These are phyloP conservation scores for Cyberlindnera euphorbiae DNA, from an alignment of 805 yeast genomes.

Conservation along the genomic window DNA sequence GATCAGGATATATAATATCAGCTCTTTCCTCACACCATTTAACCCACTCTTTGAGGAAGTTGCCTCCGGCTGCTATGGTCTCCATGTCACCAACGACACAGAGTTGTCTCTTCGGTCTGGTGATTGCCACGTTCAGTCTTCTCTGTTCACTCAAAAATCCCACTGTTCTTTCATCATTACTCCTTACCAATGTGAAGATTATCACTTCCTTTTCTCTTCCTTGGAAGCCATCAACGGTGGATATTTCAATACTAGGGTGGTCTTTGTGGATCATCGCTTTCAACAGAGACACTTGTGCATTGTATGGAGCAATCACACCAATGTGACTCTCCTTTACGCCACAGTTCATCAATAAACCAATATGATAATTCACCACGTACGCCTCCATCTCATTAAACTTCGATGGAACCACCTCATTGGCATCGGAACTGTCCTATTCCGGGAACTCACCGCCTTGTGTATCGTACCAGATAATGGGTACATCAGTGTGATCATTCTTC, in stretches of 20 bases:
- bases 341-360: constrained; percentile 41
- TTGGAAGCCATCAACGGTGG: constrained; percentile 95
- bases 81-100: constrained; percentile 87
- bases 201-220: constrained; percentile 93
- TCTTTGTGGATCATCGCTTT: constrained; percentile 13
- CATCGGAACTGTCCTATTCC: constrained; percentile 45
- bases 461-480: constrained; percentile 76
- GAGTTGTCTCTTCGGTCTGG: constrained; percentile 81
- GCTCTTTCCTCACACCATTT: constrained; percentile 61
- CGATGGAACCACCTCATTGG: constrained; percentile 38
- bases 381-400: constrained; percentile 79
- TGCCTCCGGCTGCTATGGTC: constrained; percentile 39
- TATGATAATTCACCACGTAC: constrained; percentile 52
- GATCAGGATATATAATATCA: constrained; percentile 56
- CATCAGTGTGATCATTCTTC: constrained; percentile 48
- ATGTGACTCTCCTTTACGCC: constrained; percentile 56
- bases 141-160: constrained; percentile 80
- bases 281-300: constrained; percentile 72
- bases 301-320: constrained; percentile 88
- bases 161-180: constrained; percentile 63
- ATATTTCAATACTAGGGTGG: constrained; percentile 55
- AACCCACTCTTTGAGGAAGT: constrained; percentile 61
- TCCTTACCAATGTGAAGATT: constrained; percentile 73
- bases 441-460: constrained; percentile 86
- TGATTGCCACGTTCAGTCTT: constrained; percentile 89